Percentiles rank a stretch among this genome's conserved stretches.
phyloP scores from a whole-genome alignment of 1,284 basidiomycete genomes.

The Ganoderma resinaceum region DNA sequence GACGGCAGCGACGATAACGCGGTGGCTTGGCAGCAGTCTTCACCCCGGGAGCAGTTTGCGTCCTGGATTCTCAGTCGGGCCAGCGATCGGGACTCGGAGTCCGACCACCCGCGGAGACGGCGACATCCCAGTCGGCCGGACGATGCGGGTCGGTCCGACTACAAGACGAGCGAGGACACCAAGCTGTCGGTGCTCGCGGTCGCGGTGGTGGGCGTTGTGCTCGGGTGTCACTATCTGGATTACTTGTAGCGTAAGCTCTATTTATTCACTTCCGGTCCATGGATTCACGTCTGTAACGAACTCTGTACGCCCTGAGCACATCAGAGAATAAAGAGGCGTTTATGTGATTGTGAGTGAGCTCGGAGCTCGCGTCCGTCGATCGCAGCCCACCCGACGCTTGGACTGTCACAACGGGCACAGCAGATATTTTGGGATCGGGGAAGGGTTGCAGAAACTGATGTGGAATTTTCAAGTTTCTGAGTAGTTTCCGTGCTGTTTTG shows the following conservation, averaged over 20 bases:
- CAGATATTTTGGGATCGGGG: too few species aligned
- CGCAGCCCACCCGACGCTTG: too few species aligned
- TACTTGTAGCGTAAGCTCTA: conserved; percentile 1
- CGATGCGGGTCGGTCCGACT: not conserved
- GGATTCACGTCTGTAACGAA: not conserved
- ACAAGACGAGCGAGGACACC: not conserved
- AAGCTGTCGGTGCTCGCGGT: not conserved
- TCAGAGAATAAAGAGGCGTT: not conserved
- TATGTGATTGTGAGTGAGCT: too few species aligned
- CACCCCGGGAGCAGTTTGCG: not conserved
- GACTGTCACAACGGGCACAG: too few species aligned
- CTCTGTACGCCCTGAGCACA: not conserved
- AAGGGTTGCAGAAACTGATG: too few species aligned
- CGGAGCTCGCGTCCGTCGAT: too few species aligned
- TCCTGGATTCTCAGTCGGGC: not conserved
- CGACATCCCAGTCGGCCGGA: not conserved
- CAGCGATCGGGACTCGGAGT: not conserved
- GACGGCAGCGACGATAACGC: not conserved
- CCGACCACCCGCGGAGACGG: too few species aligned
- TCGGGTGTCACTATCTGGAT: not conserved
- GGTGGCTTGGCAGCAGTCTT: not conserved
- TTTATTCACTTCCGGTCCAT: not conserved
- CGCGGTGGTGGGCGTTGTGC: not conserved
- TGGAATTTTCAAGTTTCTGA: too few species aligned
- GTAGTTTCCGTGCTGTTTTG: too few species aligned